phyloP scores from a whole-genome alignment of 192 early-diverging fungal species.

The Entomortierella beljakovae region DNA sequence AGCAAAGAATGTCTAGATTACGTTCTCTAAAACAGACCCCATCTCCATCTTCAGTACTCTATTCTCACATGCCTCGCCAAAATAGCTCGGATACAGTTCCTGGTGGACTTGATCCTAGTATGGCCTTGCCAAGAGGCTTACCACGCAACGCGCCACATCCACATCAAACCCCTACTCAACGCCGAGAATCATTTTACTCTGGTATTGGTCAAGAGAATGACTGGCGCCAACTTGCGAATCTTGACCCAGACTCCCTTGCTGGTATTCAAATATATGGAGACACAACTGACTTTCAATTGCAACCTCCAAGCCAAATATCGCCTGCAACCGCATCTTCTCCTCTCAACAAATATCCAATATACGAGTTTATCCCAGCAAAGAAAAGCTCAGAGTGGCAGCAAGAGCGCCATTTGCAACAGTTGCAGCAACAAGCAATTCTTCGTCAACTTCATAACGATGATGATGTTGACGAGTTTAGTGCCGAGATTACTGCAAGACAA shows the following conservation, averaged over 20 bases:
- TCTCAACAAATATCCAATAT: slow-evolving; percentile 32
- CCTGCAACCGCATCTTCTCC: slow-evolving; percentile 20
- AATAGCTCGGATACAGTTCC: slow-evolving; percentile 6
- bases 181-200: slow-evolving; percentile 49
- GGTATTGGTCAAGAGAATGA: slow-evolving; percentile 47
- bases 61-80: background rate
- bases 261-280: slow-evolving; percentile 46
- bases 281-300: slow-evolving; percentile 14
- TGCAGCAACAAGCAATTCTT: slow-evolving; percentile 28
- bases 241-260: slow-evolving; percentile 36
- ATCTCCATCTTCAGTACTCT: background rate
- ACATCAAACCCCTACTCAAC: slow-evolving; percentile 11
- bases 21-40: background rate
- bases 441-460: slow-evolving; percentile 21
- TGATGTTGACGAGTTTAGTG: slow-evolving; percentile 12
- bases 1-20: no score
- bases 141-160: slow-evolving; percentile 21
- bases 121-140: slow-evolving; percentile 44
- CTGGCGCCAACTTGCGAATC: slow-evolving; percentile 38
- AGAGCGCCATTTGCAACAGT: slow-evolving; percentile 21
- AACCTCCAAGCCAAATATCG: slow-evolving; percentile 15
- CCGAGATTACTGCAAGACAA: slow-evolving; percentile 14
- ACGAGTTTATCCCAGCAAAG: slow-evolving; percentile 17
- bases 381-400: slow-evolving; percentile 26
- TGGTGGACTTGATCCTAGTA: slow-evolving; percentile 42